Evolutionary conservation across 2,329 filamentous ascomycete species (phyloP).

Genomic region (Fusarium abutilonis): DNA sequence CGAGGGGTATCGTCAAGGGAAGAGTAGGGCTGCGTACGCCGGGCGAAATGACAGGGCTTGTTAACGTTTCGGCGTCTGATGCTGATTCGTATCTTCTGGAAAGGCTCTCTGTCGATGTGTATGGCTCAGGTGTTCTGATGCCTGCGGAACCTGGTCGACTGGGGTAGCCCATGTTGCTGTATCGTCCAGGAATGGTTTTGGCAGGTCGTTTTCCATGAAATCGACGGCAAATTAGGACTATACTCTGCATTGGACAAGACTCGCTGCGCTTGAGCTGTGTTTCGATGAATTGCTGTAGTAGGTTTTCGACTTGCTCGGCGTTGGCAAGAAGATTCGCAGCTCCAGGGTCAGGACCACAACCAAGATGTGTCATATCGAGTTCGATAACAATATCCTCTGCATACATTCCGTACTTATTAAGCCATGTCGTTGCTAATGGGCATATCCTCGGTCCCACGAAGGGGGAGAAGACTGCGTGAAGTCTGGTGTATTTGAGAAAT

Average conservation of each 20-base stretch:
- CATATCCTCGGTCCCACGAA: constrained; percentile 48
- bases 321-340: constrained; percentile 42
- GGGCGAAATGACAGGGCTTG: neutral
- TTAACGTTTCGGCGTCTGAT: neutral
- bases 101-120: constrained; percentile 4
- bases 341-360: constrained; percentile 44
- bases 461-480: constrained; percentile 55
- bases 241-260: constrained; percentile 41
- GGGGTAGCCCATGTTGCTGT: neutral
- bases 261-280: constrained; percentile 37
- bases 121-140: constrained; percentile 12
- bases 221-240: constrained; percentile 51
- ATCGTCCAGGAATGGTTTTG: neutral
- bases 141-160: constrained; percentile 26
- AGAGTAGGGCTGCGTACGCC: constrained; percentile 1
- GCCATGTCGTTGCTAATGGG: constrained; percentile 51
- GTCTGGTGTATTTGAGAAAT: constrained; percentile 49
- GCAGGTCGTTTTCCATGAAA: constrained; percentile 45
- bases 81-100: neutral
- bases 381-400: constrained; percentile 54
- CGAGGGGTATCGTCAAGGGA: neutral
- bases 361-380: constrained; percentile 53
- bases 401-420: constrained; percentile 49
- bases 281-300: constrained; percentile 46
- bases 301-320: constrained; percentile 39